These are phyloP conservation scores for Globisporangium rhizosaccharum DNA, from an alignment of 352 stramenopile genomes.

Conservation along the genomic window DNA sequence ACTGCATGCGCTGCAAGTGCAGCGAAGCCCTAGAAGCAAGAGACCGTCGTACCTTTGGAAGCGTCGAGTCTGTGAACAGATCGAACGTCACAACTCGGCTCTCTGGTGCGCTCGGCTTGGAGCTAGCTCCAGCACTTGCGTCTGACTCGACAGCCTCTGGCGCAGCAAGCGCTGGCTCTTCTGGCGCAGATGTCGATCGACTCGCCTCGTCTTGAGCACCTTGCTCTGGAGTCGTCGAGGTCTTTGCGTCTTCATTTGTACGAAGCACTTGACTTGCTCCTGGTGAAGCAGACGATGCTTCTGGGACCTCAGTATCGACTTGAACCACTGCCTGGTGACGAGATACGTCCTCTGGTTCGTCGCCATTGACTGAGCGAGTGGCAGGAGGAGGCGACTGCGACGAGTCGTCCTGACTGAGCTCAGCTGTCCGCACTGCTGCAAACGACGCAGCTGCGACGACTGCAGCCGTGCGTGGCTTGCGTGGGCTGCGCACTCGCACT, in stretches of 20 bases:
- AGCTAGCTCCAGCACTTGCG: not conserved
- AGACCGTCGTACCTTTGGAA: not conserved
- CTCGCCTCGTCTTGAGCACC: no score
- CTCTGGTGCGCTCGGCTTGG: not conserved
- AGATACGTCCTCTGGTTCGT: no score
- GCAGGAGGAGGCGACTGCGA: not conserved
- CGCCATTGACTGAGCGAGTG: no score
- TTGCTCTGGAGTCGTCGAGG: no score
- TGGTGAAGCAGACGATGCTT: no score
- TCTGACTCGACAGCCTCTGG: not conserved
- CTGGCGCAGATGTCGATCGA: no score
- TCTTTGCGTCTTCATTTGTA: no score
- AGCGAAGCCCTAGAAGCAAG: not conserved
- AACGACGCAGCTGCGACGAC: constrained; percentile 5
- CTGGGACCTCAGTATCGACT: no score
- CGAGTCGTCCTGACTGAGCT: constrained; percentile 3
- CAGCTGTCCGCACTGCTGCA: constrained; percentile 2
- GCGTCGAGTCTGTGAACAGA: not conserved
- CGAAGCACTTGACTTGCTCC: no score
- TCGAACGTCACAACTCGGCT: not conserved
- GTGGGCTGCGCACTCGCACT: no score
- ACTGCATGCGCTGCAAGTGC: not conserved
- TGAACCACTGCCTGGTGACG: no score
- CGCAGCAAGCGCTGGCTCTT: no score
- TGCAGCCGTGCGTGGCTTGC: not conserved